Evolutionary conservation across 495 filamentous ascomycete genomes (phyloP).

Genomic region (Trichoderma orchidacearum): DNA sequence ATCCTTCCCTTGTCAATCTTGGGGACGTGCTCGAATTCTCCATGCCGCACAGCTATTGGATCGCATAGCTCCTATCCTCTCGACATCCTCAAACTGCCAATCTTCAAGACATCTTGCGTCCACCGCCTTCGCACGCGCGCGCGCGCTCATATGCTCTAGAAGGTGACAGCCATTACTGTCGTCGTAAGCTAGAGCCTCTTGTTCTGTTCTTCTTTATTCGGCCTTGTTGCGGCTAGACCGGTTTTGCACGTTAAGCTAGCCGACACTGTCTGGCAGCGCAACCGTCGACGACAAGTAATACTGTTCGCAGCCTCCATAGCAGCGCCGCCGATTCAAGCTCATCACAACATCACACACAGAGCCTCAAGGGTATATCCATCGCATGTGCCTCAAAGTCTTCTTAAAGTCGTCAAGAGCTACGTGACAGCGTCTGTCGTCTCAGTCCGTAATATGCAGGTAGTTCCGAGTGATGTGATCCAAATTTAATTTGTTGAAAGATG

Average conservation of each 20-base stretch:
- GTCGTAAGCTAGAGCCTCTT: no score
- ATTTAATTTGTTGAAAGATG: not conserved
- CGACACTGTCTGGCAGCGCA: no score
- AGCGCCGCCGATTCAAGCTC: conserved; percentile 1
- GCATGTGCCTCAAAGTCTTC: conserved; percentile 2
- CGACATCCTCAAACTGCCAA: not conserved
- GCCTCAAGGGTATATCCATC: conserved; percentile 5
- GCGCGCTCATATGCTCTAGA: not conserved
- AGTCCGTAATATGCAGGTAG: not conserved
- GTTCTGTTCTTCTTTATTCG: no score
- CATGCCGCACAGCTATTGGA: not conserved
- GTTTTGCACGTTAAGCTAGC: no score
- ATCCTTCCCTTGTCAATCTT: not conserved
- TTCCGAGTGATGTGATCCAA: conserved; percentile 1
- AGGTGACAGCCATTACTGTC: not conserved
- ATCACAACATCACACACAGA: conserved; percentile 1
- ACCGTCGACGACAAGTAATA: not conserved
- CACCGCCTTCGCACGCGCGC: not conserved
- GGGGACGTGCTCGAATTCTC: not conserved
- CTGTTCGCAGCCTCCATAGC: not conserved
- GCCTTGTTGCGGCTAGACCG: no score
- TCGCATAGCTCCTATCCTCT: not conserved
- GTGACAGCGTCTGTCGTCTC: not conserved
- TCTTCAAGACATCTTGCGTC: not conserved
- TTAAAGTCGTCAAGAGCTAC: conserved; percentile 2